phyloP scores from a whole-genome alignment of 768 basidiomycete genomes.

The Boletus pseudo-olivaceus region DNA sequence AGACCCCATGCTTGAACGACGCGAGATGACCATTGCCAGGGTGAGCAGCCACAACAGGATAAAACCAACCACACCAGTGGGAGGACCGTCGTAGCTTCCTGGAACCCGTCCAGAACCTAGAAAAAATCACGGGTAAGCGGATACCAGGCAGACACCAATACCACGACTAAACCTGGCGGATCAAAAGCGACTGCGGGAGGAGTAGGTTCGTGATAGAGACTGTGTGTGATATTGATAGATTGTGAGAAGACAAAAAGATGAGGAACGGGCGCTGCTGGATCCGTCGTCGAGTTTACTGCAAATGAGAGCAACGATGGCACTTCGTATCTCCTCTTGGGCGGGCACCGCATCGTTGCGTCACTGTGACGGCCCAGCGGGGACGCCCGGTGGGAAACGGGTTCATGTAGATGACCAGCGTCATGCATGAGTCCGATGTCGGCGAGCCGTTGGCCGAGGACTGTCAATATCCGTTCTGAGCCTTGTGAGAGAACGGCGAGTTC shows the following conservation, averaged over 20 bases:
- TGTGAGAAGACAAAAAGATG: neutral
- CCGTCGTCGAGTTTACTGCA: neutral
- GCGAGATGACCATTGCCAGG: neutral
- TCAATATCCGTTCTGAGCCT: neutral
- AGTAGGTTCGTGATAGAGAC: neutral
- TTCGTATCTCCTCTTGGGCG: constrained; percentile 11
- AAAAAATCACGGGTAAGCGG: neutral
- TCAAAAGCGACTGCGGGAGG: neutral
- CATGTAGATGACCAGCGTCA: neutral
- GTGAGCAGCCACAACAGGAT: constrained; percentile 4
- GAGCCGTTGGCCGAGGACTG: neutral
- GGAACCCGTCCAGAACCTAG: neutral
- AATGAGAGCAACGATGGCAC: neutral
- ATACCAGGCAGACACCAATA: neutral
- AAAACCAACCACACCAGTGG: neutral
- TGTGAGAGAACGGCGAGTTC: neutral
- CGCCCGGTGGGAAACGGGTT: neutral
- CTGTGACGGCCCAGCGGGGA: neutral
- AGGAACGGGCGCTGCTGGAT: neutral
- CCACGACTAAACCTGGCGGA: neutral
- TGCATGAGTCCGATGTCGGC: neutral
- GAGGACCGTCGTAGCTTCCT: neutral
- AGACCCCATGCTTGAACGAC: neutral
- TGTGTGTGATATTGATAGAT: neutral
- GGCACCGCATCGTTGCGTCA: constrained; percentile 1